Base-by-base conservation (phyloP, 2,329 filamentous ascomycete species). In the Eurotiales sp. region DNA sequence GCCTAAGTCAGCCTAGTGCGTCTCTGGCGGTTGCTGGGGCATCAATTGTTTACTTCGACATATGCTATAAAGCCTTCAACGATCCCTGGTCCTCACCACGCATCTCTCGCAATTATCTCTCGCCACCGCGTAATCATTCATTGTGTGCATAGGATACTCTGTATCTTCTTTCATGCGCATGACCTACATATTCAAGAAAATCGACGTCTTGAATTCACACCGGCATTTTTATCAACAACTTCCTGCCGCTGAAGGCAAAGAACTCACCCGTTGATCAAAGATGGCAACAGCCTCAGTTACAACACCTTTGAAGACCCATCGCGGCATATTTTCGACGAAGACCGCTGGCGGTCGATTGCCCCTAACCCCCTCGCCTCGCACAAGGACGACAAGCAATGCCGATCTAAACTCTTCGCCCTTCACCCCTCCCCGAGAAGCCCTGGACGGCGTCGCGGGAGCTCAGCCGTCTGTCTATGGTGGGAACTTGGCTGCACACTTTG, bases 341-440 rank as follows among this genome's bases (percentile, higher is more conserved):
- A 93, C 91, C 69, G 93, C 91, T 72, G 91, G 92, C 75, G 90
- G 91, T 69, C 89, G 93, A 56, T 91, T 95, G 80, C 91, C 93
- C 62, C 77, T 99, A 67, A 96, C 92, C 3, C 92, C 93, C 27
- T 97, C 92, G 52, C 93, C 93, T 53, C 83, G 85, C 60, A 74
- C 78, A 56, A 82, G 84, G 58, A 76, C 77, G 29, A 72, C 76
- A 27, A 72, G 61, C 17, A 67, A 70, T 53, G 57, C 75, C 50
- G 72, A 78, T 11, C 81, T 79, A 65, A 66, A 80, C 68, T 83
- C 84, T 11, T 90, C 87, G n/a, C 88, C 88, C 0, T 90, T 84
- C 69, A 91, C 87, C 1, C 89, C 90, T 36, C 76, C 78, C 52
- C 73, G 86, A 80, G 73, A 81, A 69, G 68, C 80, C 72, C 65